Percentiles rank a stretch among this genome's conserved stretches.
phyloP scores from a whole-genome alignment of 2,329 filamentous ascomycete genomes.

The Hypoxylon sp. region DNA sequence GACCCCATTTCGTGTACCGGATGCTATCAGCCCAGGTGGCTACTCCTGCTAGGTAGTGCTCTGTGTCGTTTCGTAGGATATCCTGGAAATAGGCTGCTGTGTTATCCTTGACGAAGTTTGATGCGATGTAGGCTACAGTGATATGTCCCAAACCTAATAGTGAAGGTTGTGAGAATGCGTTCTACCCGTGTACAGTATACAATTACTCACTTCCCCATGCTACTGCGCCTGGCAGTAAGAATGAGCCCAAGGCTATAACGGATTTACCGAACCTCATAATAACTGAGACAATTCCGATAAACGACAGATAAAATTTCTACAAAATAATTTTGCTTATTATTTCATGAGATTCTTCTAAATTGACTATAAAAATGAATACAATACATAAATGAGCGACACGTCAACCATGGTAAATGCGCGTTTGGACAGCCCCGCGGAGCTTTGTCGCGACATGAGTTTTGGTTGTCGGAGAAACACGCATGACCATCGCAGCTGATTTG shows the following conservation, averaged over 20 bases:
- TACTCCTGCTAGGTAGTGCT: constrained; percentile 73
- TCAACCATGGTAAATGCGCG: constrained; percentile 19
- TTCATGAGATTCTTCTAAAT: neutral
- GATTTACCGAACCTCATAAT: constrained; percentile 54
- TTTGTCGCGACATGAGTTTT: constrained; percentile 12
- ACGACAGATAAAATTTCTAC: neutral
- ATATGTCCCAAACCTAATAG: constrained; percentile 74
- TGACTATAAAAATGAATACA: constrained; percentile 13
- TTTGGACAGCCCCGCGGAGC: neutral
- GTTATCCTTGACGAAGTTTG: constrained; percentile 69
- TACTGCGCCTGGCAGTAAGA: constrained; percentile 54
- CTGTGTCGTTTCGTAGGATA: constrained; percentile 68
- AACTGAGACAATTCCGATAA: constrained; percentile 30
- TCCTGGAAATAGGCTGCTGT: constrained; percentile 71
- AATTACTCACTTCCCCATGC: constrained; percentile 61
- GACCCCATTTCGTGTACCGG: constrained; percentile 74
- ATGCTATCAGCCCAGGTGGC: constrained; percentile 78
- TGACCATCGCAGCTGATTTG: constrained; percentile 46
- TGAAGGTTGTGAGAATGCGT: constrained; percentile 26
- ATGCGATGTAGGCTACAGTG: constrained; percentile 74
- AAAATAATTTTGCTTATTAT: neutral
- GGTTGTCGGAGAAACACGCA: constrained; percentile 47
- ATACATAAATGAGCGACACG: constrained; percentile 25
- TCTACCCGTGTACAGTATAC: neutral
- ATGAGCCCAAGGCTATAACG: constrained; percentile 50